phyloP scores from a whole-genome alignment of 1,284 basidiomycete species.

The Irpex sp. region DNA sequence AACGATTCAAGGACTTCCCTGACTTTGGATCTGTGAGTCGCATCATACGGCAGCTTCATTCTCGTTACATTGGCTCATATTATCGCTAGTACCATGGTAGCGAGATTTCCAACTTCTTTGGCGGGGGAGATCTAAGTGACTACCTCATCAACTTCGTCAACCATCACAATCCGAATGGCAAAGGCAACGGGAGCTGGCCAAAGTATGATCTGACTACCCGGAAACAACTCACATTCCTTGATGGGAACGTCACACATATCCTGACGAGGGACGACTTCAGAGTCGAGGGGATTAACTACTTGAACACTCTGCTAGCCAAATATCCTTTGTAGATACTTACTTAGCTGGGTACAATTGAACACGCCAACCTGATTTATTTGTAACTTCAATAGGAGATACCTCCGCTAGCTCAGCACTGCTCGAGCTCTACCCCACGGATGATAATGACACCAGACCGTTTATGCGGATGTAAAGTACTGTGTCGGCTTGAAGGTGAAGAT shows the following conservation, averaged over 20 bases:
- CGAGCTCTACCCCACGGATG: too few species aligned
- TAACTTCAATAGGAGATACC: too few species aligned
- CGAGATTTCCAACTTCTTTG: not conserved
- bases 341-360: not conserved
- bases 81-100: not conserved
- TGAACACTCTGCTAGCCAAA: not conserved
- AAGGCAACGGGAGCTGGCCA: slow-evolving; percentile 9
- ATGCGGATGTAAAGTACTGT: too few species aligned
- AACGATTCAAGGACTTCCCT: slow-evolving; percentile 15
- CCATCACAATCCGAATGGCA: slow-evolving; percentile 17
- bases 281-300: not conserved
- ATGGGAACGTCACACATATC: slow-evolving; percentile 1
- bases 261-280: not conserved
- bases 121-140: slow-evolving; percentile 7
- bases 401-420: too few species aligned
- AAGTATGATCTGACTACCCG: slow-evolving; percentile 6
- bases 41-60: not conserved
- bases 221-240: slow-evolving; percentile 9
- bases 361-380: not conserved
- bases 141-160: slow-evolving; percentile 17
- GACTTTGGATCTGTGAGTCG: not conserved
- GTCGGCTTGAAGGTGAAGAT: too few species aligned
- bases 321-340: not conserved
- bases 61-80: not conserved
- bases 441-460: too few species aligned